Conservation (phyloP, 2,329 filamentous ascomycete genomes). For the Tothia fuscella region DNA sequence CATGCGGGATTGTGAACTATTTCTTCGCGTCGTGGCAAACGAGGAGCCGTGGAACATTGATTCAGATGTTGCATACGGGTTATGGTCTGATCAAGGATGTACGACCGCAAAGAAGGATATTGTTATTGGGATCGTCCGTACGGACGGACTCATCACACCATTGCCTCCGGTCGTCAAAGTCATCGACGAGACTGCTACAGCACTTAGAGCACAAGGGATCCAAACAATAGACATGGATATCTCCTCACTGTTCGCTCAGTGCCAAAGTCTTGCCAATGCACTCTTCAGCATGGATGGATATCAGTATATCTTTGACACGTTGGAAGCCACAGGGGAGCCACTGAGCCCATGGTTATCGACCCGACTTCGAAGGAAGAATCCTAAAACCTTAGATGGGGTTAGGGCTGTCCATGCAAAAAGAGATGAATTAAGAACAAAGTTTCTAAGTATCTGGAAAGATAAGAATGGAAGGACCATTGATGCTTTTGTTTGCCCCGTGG, state of each 20-base stretch:
- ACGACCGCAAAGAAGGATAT: constrained; percentile 20
- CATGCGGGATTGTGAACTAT: constrained; percentile 39
- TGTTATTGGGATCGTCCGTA: constrained; percentile 36
- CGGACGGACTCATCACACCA: constrained; percentile 39
- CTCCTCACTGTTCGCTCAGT: constrained; percentile 39
- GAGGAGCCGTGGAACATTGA: constrained; percentile 40
- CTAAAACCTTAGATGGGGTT: constrained; percentile 36
- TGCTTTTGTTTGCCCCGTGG: constrained; percentile 51
- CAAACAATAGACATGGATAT: constrained; percentile 47
- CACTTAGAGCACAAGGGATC: constrained; percentile 29
- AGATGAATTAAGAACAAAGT: constrained; percentile 40
- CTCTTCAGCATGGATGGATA: constrained; percentile 49
- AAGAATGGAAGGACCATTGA: constrained; percentile 36
- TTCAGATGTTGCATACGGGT: constrained; percentile 28
- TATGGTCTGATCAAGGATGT: constrained; percentile 23
- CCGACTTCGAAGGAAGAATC: constrained; percentile 37
- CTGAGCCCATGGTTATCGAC: constrained; percentile 48
- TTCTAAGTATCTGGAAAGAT: constrained; percentile 46
- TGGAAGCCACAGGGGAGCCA: constrained; percentile 44
- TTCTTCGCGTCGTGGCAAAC: constrained; percentile 42
- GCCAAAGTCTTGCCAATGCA: constrained; percentile 44
- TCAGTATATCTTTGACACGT: constrained; percentile 42
- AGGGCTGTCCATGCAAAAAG: constrained; percentile 42
- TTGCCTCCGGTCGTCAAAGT: constrained; percentile 38
- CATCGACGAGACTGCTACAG: constrained; percentile 32